phyloP scores from a whole-genome alignment of 1,284 basidiomycete genomes.

The Papiliotrema laurentii region DNA sequence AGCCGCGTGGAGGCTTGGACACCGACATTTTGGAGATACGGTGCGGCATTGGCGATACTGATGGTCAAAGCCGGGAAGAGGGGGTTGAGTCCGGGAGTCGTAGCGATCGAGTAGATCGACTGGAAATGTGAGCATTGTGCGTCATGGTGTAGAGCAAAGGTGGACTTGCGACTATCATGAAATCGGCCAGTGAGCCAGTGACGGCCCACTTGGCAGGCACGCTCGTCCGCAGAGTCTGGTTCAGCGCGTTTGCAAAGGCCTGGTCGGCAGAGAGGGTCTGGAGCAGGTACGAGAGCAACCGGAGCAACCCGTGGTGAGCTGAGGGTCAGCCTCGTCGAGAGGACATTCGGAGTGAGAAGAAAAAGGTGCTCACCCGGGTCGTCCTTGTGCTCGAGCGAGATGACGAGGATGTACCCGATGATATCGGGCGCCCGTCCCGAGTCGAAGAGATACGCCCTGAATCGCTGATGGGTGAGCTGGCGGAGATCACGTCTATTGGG shows the following conservation, averaged over 20 bases:
- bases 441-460: slow-evolving; percentile 70
- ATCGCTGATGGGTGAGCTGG: slow-evolving; percentile 59
- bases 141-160: neutral
- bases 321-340: slow-evolving; percentile 17
- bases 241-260: slow-evolving; percentile 65
- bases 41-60: slow-evolving; percentile 78
- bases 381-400: slow-evolving; percentile 78
- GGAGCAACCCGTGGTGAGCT: slow-evolving; percentile 87
- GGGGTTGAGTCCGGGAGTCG: slow-evolving; percentile 77
- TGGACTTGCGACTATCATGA: slow-evolving; percentile 70
- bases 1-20: slow-evolving; percentile 76
- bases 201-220: slow-evolving; percentile 70
- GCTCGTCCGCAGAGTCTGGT: slow-evolving; percentile 54
- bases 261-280: slow-evolving; percentile 84
- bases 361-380: slow-evolving; percentile 64
- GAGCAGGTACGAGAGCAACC: slow-evolving; percentile 83
- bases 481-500: neutral
- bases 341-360: slow-evolving; percentile 1
- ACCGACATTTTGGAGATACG: slow-evolving; percentile 75
- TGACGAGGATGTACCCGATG: slow-evolving; percentile 70
- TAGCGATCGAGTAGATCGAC: slow-evolving; percentile 84
- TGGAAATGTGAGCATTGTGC: slow-evolving; percentile 39
- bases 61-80: slow-evolving; percentile 91
- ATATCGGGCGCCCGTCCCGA: slow-evolving; percentile 72
- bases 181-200: slow-evolving; percentile 72